Evolutionary conservation across 805 yeast species (phyloP).

Genomic region (Ogataea pilisensis): DNA sequence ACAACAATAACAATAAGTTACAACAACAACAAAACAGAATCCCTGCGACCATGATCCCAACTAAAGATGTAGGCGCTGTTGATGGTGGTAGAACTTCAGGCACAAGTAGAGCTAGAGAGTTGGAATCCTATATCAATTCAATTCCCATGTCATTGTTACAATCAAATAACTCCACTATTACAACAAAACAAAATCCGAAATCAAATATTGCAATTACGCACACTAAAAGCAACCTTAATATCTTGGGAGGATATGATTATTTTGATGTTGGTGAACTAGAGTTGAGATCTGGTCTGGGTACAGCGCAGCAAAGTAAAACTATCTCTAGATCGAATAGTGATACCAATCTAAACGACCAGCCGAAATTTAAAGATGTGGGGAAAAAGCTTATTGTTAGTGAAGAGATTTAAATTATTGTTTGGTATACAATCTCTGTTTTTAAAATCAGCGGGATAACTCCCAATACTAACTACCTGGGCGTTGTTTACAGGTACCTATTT

Average conservation of each 20-base stretch:
- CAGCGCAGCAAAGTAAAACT: conserved; percentile 25
- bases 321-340: conserved; percentile 27
- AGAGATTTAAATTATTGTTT: conserved; percentile 18
- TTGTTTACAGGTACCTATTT: too few species aligned
- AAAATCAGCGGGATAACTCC: too few species aligned
- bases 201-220: conserved; percentile 3
- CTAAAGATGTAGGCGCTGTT: neutral
- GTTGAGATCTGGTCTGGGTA: conserved; percentile 36
- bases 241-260: conserved; percentile 58
- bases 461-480: too few species aligned
- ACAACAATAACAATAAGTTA: too few species aligned
- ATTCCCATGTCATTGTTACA: conserved; percentile 31
- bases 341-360: conserved; percentile 11
- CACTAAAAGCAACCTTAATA: conserved; percentile 23
- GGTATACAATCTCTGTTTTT: too few species aligned
- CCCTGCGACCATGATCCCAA: neutral
- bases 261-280: conserved; percentile 55
- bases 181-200: neutral
- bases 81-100: conserved; percentile 7
- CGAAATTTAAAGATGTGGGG: conserved; percentile 18
- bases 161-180: conserved; percentile 23
- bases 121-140: conserved; percentile 27
- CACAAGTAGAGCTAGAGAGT: conserved; percentile 19
- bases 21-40: conserved; percentile 3
- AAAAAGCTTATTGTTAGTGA: conserved; percentile 22